Evolutionary conservation across 208 protist species (phyloP).

Genomic region (Leishmania guyanensis): DNA sequence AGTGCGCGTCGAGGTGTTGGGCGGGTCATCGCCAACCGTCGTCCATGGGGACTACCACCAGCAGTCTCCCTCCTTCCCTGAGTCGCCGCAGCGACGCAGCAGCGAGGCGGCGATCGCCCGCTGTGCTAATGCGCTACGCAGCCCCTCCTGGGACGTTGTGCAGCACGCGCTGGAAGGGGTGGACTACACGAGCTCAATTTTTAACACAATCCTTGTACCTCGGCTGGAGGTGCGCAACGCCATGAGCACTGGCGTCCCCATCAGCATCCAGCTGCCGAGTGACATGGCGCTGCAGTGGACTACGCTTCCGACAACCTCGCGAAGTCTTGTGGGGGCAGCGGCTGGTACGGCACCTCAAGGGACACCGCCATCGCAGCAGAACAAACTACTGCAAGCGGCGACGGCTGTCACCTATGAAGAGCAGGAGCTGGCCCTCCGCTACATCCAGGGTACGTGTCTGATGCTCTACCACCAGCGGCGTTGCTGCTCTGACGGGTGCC

Average conservation of each 20-base stretch:
- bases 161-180: conserved; percentile 63
- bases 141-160: conserved; percentile 51
- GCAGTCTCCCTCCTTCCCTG: background rate
- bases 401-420: conserved; percentile 81
- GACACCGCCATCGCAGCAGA: conserved; percentile 9
- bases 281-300: conserved; percentile 44
- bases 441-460: conserved; percentile 81
- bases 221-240: conserved; percentile 50
- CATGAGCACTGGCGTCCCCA: conserved; percentile 52
- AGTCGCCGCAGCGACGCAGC: background rate
- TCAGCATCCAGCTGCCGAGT: conserved; percentile 34
- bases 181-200: conserved; percentile 66
- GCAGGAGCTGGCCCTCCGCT: conserved; percentile 80
- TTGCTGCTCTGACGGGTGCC: conserved; percentile 60
- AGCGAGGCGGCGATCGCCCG: background rate
- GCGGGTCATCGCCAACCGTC: conserved; percentile 12
- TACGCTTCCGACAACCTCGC: conserved; percentile 20
- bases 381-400: conserved; percentile 36
- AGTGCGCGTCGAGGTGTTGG: conserved; percentile 58
- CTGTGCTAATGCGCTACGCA: conserved; percentile 17
- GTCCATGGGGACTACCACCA: background rate
- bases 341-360: background rate
- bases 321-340: background rate
- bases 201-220: conserved; percentile 66
- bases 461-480: conserved; percentile 76